Base-by-base conservation (phyloP, 352 stramenopile genomes). In the Achlya hypogyna region DNA sequence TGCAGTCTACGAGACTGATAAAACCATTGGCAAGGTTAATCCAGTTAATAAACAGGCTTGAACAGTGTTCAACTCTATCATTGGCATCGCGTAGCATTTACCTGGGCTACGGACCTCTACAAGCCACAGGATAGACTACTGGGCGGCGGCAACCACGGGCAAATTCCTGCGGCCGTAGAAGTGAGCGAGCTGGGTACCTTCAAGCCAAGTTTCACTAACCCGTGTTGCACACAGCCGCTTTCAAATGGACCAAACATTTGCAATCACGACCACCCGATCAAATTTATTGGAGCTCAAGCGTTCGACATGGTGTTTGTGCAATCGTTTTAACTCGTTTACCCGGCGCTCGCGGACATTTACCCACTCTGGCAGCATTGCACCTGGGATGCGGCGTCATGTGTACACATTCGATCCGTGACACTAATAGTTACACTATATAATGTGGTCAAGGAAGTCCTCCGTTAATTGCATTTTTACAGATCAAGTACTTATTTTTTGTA, bases 231-330 rank as follows among this genome's bases (percentile, higher is more conserved):
- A n/a, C n/a, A n/a, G n/a, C 38, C 31, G 49, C 49, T 56, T 56
- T 56, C 49, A 56, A 56, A 56, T 56, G 49, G 49, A 38, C 31
- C 25, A 10, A 56, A 56, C 31, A 56, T 56, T 56, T 56, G 49
- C 49, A 56, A 56, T 56, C 49, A 56, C 2, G 2, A n/a, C 42
- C 42, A 49, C 22, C 22, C 42, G 42, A 20, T 49, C 1, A 10
- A 10, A 56, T 56, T n/a, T 56, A 56, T 56, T 56, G 49, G 49
- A 10, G 49, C 49, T 56, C 49, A 16, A 45, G 25, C 31, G 49
- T 20, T 56, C 49, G 49, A 2, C 31, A 20, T 22, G 12, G 10
- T n/a, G 49, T 56, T 56, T 56, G 49, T 56, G 49, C 49, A 56
- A 56, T 56, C 49, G 49, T 16, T 2, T 56, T 56, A 56, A 3